Base-by-base conservation (phyloP, 2,329 filamentous ascomycete species). In the Venturia pyrina region DNA sequence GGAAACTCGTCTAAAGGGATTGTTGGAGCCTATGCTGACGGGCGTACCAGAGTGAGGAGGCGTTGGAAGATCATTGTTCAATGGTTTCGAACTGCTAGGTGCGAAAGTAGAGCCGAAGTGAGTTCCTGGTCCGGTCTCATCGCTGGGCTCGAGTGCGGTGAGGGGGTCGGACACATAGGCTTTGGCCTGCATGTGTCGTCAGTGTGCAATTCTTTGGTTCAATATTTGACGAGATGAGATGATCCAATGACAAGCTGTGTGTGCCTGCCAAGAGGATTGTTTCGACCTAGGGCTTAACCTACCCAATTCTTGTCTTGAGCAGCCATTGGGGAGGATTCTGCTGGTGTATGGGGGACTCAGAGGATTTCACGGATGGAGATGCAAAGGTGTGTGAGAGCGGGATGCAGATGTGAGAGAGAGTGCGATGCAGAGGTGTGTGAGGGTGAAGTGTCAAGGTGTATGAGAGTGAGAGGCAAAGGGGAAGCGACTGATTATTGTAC, bases 91-190 rank as follows among this genome's bases (percentile, higher is more conserved):
- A n/a, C 48, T 17, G 24, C 53, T 59, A 28, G 75, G 73, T 60
- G 75, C 76, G 68, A 79, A 80, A 10, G 79, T 80, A 61, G 78
- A 78, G 66, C 77, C 75, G 71, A 86, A 83, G 68, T 85, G 84
- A 3, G 80, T 79, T 67, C 84, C 84, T n/a, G 83, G 83, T 8
- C 88, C 87, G 61, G 85, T 88, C 72, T 89, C 85, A 68, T 88
- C 83, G 67, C 81, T 85, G 17, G 88, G 88, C 68, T 89, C 86
- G 11, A 86, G 87, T 28, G 82, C 87, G 70, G 81, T 86, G 68
- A 91, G 78, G 69, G 89, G 89, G 70, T 89, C 87, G 69, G 91
- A 83, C 57, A 91, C 79, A 72, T 88, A 87, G 71, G 85, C 82
- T 64, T 82, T 79, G 56, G 87, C 86, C 88, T 90, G 72, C 48